phyloP scores from a whole-genome alignment of 345 rosid species.

The Schrenkiella parvula region DNA sequence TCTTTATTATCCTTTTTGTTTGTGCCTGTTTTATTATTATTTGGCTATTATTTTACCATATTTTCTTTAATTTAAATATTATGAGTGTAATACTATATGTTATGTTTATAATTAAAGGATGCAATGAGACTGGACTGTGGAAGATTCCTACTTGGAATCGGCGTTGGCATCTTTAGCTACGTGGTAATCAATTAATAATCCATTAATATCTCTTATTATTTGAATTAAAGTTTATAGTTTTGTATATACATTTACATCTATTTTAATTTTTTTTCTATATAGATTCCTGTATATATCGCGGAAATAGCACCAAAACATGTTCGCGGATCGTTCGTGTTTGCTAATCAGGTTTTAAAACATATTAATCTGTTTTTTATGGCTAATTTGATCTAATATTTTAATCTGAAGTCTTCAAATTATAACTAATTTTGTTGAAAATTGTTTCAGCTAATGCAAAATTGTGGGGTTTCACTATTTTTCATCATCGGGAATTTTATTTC shows the following conservation, averaged over 20 bases:
- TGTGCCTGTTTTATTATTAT: not conserved
- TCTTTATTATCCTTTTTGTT: not conserved
- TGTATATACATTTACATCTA: no score
- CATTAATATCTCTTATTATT: not conserved
- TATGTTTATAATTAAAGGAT: constrained; percentile 8
- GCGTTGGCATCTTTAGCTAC: constrained; percentile 30
- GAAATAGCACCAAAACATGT: constrained; percentile 30
- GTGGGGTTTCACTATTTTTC: constrained; percentile 27
- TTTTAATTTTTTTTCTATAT: no score
- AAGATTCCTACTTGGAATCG: constrained; percentile 25
- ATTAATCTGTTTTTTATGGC: not conserved
- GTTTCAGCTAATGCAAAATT: constrained; percentile 27
- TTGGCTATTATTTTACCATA: not conserved
- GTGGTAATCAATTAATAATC: constrained; percentile 18
- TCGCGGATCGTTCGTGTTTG: constrained; percentile 30
- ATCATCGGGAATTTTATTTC: constrained; percentile 29
- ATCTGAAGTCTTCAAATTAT: not conserved
- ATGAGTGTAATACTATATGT: not conserved
- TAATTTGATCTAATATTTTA: not conserved
- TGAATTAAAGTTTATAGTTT: no score
- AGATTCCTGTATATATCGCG: constrained; percentile 31
- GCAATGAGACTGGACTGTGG: constrained; percentile 29
- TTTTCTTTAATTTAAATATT: not conserved
- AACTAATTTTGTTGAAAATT: not conserved
- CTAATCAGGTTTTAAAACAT: constrained; percentile 24